Evolutionary conservation across 208 protist species (phyloP).

Genomic region (Leishmania amazonensis): DNA sequence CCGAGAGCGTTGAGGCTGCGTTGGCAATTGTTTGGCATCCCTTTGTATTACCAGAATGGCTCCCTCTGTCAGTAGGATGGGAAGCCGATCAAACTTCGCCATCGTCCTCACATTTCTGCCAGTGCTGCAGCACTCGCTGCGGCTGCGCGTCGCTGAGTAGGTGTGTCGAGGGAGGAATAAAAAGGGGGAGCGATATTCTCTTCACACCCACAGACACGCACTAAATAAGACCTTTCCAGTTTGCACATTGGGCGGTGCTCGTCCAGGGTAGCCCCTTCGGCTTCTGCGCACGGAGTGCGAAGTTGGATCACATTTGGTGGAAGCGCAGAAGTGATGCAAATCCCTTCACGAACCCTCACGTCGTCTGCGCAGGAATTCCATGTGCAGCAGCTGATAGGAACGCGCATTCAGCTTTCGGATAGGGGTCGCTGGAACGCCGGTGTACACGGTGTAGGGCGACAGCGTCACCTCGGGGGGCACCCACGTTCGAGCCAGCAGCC

Average conservation of each 20-base stretch:
- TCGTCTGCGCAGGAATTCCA: slow-evolving; percentile 38
- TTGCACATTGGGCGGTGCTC: not conserved
- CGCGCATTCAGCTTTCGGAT: slow-evolving; percentile 43
- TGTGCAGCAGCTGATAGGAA: slow-evolving; percentile 42
- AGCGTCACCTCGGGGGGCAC: slow-evolving; percentile 57
- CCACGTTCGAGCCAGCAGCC: slow-evolving; percentile 49
- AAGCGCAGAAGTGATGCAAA: not conserved
- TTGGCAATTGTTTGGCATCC: not conserved
- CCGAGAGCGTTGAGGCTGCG: not conserved
- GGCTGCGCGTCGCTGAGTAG: not conserved
- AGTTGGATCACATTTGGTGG: not conserved
- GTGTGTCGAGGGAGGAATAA: not conserved
- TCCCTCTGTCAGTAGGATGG: not conserved
- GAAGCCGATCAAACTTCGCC: not conserved
- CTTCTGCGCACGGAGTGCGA: not conserved
- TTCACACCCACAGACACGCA: slow-evolving; percentile 1
- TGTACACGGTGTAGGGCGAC: slow-evolving; percentile 62
- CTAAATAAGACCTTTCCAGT: not conserved
- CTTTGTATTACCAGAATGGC: not conserved
- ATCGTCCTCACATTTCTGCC: not conserved
- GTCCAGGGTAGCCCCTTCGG: not conserved
- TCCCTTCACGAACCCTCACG: slow-evolving; percentile 1
- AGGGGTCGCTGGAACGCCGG: slow-evolving; percentile 46
- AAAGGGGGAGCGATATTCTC: not conserved
- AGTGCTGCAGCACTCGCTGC: not conserved